Base-by-base conservation (phyloP, 2,329 filamentous ascomycete genomes). In the Alternaria sp. region DNA sequence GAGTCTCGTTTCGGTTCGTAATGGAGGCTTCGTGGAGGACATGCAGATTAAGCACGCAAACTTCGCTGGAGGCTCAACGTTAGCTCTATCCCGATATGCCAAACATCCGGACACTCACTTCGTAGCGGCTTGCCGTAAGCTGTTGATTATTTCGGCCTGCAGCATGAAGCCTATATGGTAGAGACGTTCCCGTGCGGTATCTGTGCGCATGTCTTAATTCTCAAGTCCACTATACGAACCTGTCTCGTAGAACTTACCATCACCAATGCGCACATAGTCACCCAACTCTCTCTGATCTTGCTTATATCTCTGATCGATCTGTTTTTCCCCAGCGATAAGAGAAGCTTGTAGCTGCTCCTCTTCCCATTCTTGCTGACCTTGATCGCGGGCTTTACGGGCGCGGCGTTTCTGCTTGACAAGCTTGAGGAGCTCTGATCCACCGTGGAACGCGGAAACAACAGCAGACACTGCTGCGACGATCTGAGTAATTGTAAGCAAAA, bases 401-500 rank as follows among this genome's bases (percentile, higher is more conserved):
- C 70, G 70, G 26, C 73, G 74, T 51, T 75, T 76, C 61, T 78
- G 74, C 63, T 77, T 77, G 63, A 81, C 72, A 19, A 73, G 69
- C 46, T 77, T 73, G 28, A 79, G 67, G 52, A 82, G 67, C 26
- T 82, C 80, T 28, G 80, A 77, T 15, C 75, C 80, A n/a, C 73
- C 77, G 63, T 81, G 79, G 65, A 83, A 83, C 8, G 81, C 80
- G 11, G 77, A 80, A 9, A 81, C 73, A 11, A 83, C 77, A 9
- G 81, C 79, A n/a, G 79, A 72, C n/a, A 83, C 79, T 53, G 80
- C 81, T 23, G 74, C 77, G 49, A 80, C 71, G 6, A 82, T 80
- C 74, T 82, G 50, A 12, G 36, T 10, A 47, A 23, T n/a, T 15
- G 26, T 36, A 46, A 49, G 53, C 40, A 13, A 12, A 3, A 28